Percentiles rank a stretch among this genome's conserved stretches.
Evolutionary conservation across 1,139 yeast species (phyloP).

Genomic region (Zhuliangozyma parablackwelliae): DNA sequence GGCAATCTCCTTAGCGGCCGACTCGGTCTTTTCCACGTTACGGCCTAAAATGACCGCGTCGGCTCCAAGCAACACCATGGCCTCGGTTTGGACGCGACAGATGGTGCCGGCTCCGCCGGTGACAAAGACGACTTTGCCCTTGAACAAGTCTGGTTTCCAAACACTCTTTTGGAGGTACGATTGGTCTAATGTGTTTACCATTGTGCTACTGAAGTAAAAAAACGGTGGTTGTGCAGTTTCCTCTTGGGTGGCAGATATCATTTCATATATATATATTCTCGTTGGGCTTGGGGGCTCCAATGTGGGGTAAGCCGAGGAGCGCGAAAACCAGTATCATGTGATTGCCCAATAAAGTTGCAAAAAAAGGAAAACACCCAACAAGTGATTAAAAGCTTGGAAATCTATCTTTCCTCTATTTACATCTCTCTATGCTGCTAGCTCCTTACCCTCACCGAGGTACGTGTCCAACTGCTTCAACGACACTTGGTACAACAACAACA

Average conservation of each 20-base stretch:
- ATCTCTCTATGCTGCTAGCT: constrained; percentile 1
- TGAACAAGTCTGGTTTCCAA: constrained; percentile 64
- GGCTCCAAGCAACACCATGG: constrained; percentile 80
- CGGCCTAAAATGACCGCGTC: constrained; percentile 86
- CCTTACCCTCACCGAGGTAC: constrained; percentile 13
- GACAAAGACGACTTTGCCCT: constrained; percentile 82
- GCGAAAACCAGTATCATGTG: too few species aligned
- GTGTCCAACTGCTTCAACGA: constrained; percentile 40
- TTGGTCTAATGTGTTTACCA: constrained; percentile 21
- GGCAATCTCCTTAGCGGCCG: constrained; percentile 65
- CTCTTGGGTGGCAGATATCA: too few species aligned
- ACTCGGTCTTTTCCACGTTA: constrained; percentile 58
- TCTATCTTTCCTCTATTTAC: constrained; percentile 1
- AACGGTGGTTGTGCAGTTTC: too few species aligned
- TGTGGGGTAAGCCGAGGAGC: too few species aligned
- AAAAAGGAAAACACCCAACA: not conserved
- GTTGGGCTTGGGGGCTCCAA: too few species aligned
- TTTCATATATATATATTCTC: too few species aligned
- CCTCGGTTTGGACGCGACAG: constrained; percentile 87
- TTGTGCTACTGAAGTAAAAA: constrained; percentile 1
- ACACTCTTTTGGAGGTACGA: constrained; percentile 23
- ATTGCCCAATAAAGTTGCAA: too few species aligned
- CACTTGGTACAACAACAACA: constrained; percentile 81
- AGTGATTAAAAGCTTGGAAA: not conserved
- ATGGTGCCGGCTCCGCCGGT: constrained; percentile 98